Base-by-base conservation (phyloP, 108 stramenopile species). In the Licmophora abbreviata region DNA sequence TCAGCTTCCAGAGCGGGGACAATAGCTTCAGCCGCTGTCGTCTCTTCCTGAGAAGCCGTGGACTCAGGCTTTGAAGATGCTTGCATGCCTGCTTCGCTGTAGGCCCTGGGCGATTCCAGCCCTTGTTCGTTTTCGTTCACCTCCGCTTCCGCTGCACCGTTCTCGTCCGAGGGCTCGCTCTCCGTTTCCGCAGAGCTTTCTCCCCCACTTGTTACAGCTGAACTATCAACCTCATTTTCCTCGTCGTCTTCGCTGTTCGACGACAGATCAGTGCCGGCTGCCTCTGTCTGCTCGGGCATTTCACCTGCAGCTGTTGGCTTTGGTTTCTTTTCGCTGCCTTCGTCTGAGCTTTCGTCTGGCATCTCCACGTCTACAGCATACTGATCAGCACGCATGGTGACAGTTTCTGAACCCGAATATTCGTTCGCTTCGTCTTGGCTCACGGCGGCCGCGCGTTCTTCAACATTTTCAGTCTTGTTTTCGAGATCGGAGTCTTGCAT, bases 231-330 rank as follows among this genome's bases (percentile, higher is more conserved):
- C 3, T 17, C 4, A 34, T 37, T 22, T 5, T 1, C 9, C 1
- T 34, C 22, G 3, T 35, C 17, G 6, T 36, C 11, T 53, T 35
- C 38, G 33, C 38, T 37, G n/a, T 4, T 17, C 14, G 11, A 34
- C 4, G 17, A n/a, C 21, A 9, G 51, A n/a, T 34, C 17, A 10
- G 47, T 9, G 11, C 9, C 43, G 18, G n/a, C 9, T 9, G 18
- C n/a, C 17, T 56, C 20, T 51, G 52, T 25, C 71, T 50, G 31
- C 65, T 63, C 29, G 58, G 61, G 38, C 64, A 45, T 17, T 59
- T 30, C 36, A 61, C 29, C 29, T 40, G 64, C 64, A 18, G 64
- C 61, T 63, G 35, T 28, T 15, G 26, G 5, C n/a, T 43, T 22
- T 43, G 42, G n/a, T n/a, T n/a, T n/a, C n/a, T n/a, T n/a, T n/a